These are phyloP conservation scores for Sporobolomyces pararoseus DNA, from an alignment of 768 basidiomycete genomes.

Conservation along the genomic window DNA sequence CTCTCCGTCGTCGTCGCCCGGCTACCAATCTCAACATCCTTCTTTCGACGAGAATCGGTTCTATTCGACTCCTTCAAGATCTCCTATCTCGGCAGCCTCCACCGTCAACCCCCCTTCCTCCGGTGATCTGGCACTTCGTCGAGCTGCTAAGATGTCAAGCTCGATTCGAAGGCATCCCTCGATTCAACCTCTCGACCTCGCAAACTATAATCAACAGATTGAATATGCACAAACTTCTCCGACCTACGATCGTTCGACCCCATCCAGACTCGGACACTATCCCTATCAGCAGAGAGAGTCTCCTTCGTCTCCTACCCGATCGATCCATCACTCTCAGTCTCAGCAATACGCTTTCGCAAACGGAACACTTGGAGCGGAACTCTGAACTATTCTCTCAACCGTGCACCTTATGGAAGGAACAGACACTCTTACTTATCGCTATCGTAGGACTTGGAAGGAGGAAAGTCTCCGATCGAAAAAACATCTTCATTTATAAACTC, in stretches of 20 bases:
- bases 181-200: constrained; percentile 5
- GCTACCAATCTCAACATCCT: not conserved
- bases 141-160: not conserved
- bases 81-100: not conserved
- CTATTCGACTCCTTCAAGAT: not conserved
- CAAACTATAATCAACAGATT: not conserved
- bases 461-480: too few species aligned
- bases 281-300: not conserved
- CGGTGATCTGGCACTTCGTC: constrained; percentile 4
- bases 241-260: not conserved
- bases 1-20: not conserved
- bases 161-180: too few species aligned
- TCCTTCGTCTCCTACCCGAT: not conserved
- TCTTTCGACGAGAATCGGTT: not conserved
- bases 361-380: too few species aligned
- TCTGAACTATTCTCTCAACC: too few species aligned
- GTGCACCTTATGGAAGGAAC: too few species aligned
- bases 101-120: not conserved
- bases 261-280: not conserved
- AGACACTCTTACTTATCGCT: too few species aligned
- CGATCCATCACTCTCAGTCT: not conserved
- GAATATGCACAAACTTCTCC: not conserved
- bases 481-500: too few species aligned
- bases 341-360: too few species aligned
- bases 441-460: too few species aligned